Evolutionary conservation across 345 rosid genomes (phyloP).

Genomic region (Rhodomyrtus tomentosa): DNA sequence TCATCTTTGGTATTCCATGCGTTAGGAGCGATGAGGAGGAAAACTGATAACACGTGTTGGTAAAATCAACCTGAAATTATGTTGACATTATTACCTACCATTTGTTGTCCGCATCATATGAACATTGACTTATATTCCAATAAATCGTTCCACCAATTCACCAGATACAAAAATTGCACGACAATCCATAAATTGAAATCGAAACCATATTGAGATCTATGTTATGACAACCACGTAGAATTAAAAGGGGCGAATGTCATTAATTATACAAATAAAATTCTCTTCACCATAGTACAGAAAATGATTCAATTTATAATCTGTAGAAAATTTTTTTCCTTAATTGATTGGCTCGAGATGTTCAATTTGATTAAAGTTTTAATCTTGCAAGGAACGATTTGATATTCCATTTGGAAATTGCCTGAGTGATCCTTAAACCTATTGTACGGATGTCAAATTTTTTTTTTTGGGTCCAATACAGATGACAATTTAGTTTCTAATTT

Average conservation of each 20-base stretch:
- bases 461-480: too few species aligned
- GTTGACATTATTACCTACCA: not conserved
- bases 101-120: not conserved
- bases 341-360: not conserved
- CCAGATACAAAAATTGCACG: not conserved
- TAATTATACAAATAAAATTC: too few species aligned
- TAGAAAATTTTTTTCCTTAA: not conserved
- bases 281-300: too few species aligned
- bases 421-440: not conserved
- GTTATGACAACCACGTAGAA: too few species aligned
- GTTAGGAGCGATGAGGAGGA: not conserved
- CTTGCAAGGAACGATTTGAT: not conserved
- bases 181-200: not conserved
- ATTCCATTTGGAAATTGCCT: not conserved
- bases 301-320: not conserved
- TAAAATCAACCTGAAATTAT: accelerated
- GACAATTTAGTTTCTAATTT: accelerated
- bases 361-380: not conserved
- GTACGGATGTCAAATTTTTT: accelerated
- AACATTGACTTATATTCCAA: not conserved
- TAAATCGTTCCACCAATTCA: not conserved
- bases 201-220: not conserved
- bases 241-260: too few species aligned
- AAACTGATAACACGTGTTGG: not conserved
- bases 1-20: not conserved